Conservation (phyloP, 768 basidiomycete species). For the Mrakia gelida region DNA sequence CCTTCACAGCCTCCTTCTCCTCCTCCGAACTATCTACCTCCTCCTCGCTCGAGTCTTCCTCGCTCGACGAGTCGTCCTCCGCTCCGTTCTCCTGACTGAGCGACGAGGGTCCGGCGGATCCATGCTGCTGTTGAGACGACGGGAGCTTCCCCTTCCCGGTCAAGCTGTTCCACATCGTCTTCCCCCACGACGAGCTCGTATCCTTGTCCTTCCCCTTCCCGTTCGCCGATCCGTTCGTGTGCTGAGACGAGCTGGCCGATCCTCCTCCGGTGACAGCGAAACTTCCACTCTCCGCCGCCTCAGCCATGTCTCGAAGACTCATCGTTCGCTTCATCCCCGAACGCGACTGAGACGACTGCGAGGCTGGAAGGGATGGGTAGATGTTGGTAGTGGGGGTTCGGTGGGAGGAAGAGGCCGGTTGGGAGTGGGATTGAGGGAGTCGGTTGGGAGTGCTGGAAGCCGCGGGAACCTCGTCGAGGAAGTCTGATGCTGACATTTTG, state of each 20-base stretch:
- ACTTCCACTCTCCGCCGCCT: neutral
- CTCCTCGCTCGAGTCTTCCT: conserved; percentile 1
- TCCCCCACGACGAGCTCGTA: neutral
- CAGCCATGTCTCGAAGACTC: conserved; percentile 10
- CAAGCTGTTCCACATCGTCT: neutral
- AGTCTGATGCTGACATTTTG: neutral
- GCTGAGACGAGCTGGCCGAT: neutral
- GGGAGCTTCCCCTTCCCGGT: neutral
- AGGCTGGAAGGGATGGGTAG: conserved; percentile 5
- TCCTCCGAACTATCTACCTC: conserved; percentile 7
- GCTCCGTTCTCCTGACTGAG: neutral
- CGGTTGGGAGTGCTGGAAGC: conserved; percentile 13
- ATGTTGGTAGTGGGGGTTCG: neutral
- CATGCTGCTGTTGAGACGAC: neutral
- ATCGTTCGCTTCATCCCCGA: conserved; percentile 1
- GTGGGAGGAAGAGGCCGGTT: neutral
- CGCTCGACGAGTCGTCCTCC: neutral
- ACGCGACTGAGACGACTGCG: neutral
- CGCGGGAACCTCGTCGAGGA: neutral
- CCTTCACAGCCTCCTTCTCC: conserved; percentile 16
- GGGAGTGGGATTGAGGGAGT: neutral
- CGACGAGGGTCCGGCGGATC: neutral
- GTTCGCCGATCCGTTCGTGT: neutral
- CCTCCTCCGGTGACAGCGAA: conserved; percentile 11
- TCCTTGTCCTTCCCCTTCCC: neutral